Base-by-base conservation (phyloP, 148 eudicot genomes). In the Talinum fruticosum region DNA sequence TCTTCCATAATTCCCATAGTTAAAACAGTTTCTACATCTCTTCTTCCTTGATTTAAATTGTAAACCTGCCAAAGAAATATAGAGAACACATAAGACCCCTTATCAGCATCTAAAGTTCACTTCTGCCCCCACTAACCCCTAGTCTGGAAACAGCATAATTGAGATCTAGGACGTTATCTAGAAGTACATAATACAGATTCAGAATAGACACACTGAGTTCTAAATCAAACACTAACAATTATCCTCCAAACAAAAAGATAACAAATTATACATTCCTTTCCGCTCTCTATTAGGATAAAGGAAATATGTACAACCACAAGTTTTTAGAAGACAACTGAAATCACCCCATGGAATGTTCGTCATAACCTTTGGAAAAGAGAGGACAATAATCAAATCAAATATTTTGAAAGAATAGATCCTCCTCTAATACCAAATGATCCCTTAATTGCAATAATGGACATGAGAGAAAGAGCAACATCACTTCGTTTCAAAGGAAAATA, bases 1-100 rank as follows among this genome's bases (percentile, higher is more conserved):
- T 96, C 99, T 75, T 96, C 99, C 99, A 96, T 96, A 44, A 90
- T 86, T 80, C 99, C 99, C 99, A 93, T 96, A 8, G 98, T 89
- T 80, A 93, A 80, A 54, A 96, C 84, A 69, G 98, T 96, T 53
- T 96, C 99, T 12, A 90, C 98, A 81, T 96, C 99, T 83, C 98
- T 88, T 88, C 90, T 96, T 47, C 97, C 99, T 85, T 96, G 99
- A 93, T 93, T 89, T 89, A 96, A 87, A 83, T 98, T 96, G 82
- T 96, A 96, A 26, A 96, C 99, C 99, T 96, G 81, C 33, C 76
- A 61, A 76, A 69, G 49, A 34, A 59, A 41, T n/a, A 69, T 32
- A 36, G n/a, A 67, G 23, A n/a, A 45, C 26, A 74, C 41, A 69
- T 35, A 35, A 67, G 37, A 65, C 45, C 23, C 33, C 47, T 24